phyloP scores from a whole-genome alignment of 148 eudicot species.

The Amaranthus cruentus region DNA sequence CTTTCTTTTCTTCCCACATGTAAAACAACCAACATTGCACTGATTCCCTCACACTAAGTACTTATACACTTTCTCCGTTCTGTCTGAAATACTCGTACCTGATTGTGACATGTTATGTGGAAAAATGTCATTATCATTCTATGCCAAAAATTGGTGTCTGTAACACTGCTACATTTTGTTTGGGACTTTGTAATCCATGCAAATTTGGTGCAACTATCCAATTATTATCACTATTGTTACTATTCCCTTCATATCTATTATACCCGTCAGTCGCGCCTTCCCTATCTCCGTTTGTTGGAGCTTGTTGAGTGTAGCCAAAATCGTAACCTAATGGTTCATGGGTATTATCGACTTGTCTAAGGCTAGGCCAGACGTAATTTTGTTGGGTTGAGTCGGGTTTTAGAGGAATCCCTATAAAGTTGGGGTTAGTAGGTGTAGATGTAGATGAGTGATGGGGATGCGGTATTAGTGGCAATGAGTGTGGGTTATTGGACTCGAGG shows the following conservation, averaged over 20 bases:
- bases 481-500: constrained; percentile 17
- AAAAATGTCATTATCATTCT: constrained; percentile 32
- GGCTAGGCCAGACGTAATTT: constrained; percentile 16
- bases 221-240: constrained; percentile 24
- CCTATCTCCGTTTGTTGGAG: background rate
- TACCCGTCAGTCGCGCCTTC: constrained; percentile 15
- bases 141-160: constrained; percentile 78
- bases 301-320: constrained; percentile 16
- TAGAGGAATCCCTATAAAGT: constrained; percentile 19
- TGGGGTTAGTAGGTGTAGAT: background rate
- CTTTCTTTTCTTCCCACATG: background rate
- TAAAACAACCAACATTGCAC: constrained; percentile 14
- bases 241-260: constrained; percentile 18
- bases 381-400: constrained; percentile 12
- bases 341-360: background rate
- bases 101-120: no score
- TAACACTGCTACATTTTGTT: constrained; percentile 24
- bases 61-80: background rate
- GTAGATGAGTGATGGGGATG: constrained; percentile 3
- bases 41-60: constrained; percentile 28
- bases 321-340: constrained; percentile 14
- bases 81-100: background rate
- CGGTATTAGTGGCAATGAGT: constrained; percentile 12
- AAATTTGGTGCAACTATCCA: constrained; percentile 42
- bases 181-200: constrained; percentile 36